Evolutionary conservation across 169 alveolate genomes (phyloP).

Genomic region (Blepharisma undulans): DNA sequence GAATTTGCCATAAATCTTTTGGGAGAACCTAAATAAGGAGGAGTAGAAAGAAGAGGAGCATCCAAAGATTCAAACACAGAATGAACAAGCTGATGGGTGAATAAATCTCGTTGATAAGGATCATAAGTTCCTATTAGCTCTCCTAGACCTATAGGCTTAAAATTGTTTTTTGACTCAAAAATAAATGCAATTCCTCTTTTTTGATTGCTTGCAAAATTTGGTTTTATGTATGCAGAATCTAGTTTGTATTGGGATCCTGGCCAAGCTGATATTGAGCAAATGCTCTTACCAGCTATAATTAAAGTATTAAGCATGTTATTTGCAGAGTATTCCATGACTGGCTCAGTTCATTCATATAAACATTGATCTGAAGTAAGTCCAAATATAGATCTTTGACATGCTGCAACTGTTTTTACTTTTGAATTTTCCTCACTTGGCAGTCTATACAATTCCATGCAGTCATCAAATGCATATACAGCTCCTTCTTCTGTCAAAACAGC

Average conservation of each 20-base stretch:
- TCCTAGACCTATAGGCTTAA: not conserved
- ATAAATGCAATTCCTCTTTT: not conserved
- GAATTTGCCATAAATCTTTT: not conserved
- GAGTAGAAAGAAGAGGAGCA: not conserved
- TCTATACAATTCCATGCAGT: constrained; percentile 8
- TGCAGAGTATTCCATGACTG: not conserved
- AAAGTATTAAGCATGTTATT: not conserved
- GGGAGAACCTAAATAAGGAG: not conserved
- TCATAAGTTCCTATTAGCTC: not conserved
- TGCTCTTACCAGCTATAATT: not conserved
- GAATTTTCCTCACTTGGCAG: not conserved
- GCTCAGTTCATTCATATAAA: not conserved
- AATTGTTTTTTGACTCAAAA: not conserved
- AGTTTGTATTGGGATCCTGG: not conserved
- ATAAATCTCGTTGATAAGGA: not conserved
- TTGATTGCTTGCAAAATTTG: not conserved
- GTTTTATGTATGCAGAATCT: not conserved
- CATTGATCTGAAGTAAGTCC: not conserved
- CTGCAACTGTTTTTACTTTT: not conserved
- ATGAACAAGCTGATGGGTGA: not conserved
- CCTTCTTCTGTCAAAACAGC: constrained; percentile 10
- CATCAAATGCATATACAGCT: constrained; percentile 27
- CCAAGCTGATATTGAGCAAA: not conserved
- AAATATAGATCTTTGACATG: not conserved
- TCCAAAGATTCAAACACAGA: not conserved